Evolutionary conservation across 495 filamentous ascomycete species (phyloP), one percentile per base, ranked within the genome.

Genomic region (Coniosporium apollinis): DNA sequence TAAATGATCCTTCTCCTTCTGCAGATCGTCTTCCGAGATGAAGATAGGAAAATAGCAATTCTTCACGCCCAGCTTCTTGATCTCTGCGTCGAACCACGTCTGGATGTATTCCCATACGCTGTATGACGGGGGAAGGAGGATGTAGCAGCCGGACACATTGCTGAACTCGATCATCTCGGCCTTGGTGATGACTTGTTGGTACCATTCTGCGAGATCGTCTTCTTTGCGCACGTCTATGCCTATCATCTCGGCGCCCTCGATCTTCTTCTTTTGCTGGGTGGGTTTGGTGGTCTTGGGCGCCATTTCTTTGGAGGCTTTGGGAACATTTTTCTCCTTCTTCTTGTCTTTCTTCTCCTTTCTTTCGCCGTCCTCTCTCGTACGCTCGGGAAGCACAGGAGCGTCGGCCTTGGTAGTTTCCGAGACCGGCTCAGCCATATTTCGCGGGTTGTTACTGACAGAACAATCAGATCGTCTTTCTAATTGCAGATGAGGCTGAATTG

Each of bases 11-110:
- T 94, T 94, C 62, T 96, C 91, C 46, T 78, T 72, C 62, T 94
- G 72, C 46, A 99, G 61, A 8, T 86, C 83, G 59, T 86, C 87
- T 45, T 79, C 65, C 2, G 81, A 86, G 38, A 96, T 72, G 56
- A 97, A 96, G 58, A 94, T 72, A 28, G 87, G 89, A 56, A 94
- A 97, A 48, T 80, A 87, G 56, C 82, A 83, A 64, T 97, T 89
- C 59, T 83, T 77, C 30, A 97, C 89, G 28, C 81, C 83, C 58
- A 94, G 69, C 17, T 66, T 72, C 65, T 92, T 84, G 54, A 94
- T 96, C 36, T 70, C 64, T 38, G 65, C 60, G 52, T 89, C 77
- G 64, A 97, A 96, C 74, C 74, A 97, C 31, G 75, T 64, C 43
- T 84, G 77, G 46, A 97, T 93, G 25, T 71, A 65, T 59, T 87